Evolutionary conservation across 208 protist species (phyloP), one percentile per base, ranked within the genome.

Genomic region (Naegleria gruberi): DNA sequence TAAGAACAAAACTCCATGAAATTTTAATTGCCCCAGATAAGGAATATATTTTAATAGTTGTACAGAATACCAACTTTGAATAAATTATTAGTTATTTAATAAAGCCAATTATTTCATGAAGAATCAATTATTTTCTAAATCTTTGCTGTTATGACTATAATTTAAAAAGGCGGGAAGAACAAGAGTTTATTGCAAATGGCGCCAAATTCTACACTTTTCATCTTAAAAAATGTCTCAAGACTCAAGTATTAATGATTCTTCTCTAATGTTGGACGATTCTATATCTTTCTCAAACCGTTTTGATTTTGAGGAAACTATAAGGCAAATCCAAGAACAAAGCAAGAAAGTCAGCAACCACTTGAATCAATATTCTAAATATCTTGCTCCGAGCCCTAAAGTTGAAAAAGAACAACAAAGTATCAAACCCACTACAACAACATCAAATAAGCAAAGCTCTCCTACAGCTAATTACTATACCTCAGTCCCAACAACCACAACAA

Each of bases 1-100:
- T 99, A 43, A 95, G 97, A 43, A 96, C 96, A 30, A 96, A 96
- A 89, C 98, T 98, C 91, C 94, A 98, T 90, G 98, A 99, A 93
- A 98, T 98, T 44, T 95, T 99, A 91, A 94, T 99, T n/a, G 97
- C 97, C 26, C 97, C 97, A 7, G 96, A 97, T n/a, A 77, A 77
- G 65, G 65, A 77, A 77, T 77, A 77, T 8, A 77, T 77, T 77
- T n/a, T 77, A 37, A 77, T 77, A 37, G 65, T 77, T 37, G 30
- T 77, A 37, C 65, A 77, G 34, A 77, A 77, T 37, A 77, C 65
- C 26, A 77, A 77, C 65, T 77, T 77, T 77, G 65, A 77, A n/a
- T 77, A 77, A 77, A 77, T 55, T n/a, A n/a, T n/a, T n/a, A n/a
- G n/a, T n/a, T n/a, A 73, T 73, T 73, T 73, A 73, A 4, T 30